These are phyloP conservation scores for Aspergillus pseudoterreus DNA, from an alignment of 2,329 filamentous ascomycete genomes.

Conservation along the genomic window DNA sequence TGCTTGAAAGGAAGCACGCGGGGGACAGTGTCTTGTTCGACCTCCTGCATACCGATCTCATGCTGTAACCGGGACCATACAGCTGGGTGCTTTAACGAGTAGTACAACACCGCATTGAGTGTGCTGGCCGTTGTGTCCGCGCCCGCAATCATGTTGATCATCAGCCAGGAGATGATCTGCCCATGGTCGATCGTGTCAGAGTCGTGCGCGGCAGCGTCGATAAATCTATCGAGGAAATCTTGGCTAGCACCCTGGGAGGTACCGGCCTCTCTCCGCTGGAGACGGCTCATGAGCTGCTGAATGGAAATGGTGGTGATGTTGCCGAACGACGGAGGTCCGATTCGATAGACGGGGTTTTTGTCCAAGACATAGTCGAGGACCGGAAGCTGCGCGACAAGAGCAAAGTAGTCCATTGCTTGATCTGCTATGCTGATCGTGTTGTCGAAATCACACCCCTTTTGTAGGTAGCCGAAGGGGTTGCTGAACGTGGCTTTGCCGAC, in stretches of 20 bases:
- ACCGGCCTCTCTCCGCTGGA: slow-evolving; percentile 11
- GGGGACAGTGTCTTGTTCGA: too few species aligned
- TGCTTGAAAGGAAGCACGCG: too few species aligned
- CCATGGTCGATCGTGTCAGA: slow-evolving; percentile 36
- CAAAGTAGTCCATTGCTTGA: too few species aligned
- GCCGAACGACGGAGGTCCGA: slow-evolving; percentile 23
- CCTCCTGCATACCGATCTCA: too few species aligned
- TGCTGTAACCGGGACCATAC: too few species aligned
- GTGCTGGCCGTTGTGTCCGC: too few species aligned
- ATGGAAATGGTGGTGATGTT: slow-evolving; percentile 20
- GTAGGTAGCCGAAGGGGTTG: slow-evolving; percentile 22
- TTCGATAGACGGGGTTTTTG: slow-evolving; percentile 26
- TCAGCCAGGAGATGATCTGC: slow-evolving; percentile 35
- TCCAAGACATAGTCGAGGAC: slow-evolving; percentile 24
- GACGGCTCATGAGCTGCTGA: slow-evolving; percentile 13
- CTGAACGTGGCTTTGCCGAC: slow-evolving; percentile 25
- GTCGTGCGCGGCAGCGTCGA: slow-evolving; percentile 35
- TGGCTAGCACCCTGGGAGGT: too few species aligned
- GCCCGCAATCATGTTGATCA: slow-evolving; percentile 20
- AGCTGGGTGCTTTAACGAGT: too few species aligned
- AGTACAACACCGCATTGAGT: too few species aligned
- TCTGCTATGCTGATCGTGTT: slow-evolving; percentile 16
- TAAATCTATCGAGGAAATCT: slow-evolving; percentile 30
- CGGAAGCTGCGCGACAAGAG: too few species aligned
- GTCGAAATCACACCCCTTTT: slow-evolving; percentile 24